phyloP scores from a whole-genome alignment of 192 early-diverging fungal species.

The Backusella sp. region DNA sequence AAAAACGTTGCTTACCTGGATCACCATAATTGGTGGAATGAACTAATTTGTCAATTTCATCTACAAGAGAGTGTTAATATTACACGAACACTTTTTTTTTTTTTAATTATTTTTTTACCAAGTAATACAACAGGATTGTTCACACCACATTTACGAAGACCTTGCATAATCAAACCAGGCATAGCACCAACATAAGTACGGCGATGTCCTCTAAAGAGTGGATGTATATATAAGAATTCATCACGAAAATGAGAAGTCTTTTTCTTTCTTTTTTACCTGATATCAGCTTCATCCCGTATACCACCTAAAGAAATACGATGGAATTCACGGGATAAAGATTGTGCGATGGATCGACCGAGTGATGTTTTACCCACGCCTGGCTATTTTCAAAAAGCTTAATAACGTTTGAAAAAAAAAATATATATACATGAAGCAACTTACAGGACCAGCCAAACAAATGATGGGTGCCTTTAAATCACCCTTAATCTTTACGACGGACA shows the following conservation, averaged over 20 bases:
- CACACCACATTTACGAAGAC: constrained; percentile 61
- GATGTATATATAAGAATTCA: not conserved
- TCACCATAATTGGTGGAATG: constrained; percentile 67
- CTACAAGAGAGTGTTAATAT: constrained; percentile 22
- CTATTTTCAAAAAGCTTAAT: constrained; percentile 1
- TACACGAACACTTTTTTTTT: not conserved
- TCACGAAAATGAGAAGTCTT: too few relatives aligned
- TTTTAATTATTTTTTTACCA: constrained; percentile 39
- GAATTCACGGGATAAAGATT: constrained; percentile 74
- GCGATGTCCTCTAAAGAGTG: constrained; percentile 64
- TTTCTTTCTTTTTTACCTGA: constrained; percentile 30
- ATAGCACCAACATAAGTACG: constrained; percentile 86
- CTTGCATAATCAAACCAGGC: constrained; percentile 80
- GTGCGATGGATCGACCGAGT: constrained; percentile 78
- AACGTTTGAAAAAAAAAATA: not conserved
- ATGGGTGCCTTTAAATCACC: constrained; percentile 75
- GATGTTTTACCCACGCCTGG: constrained; percentile 79
- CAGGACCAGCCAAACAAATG: constrained; percentile 68
- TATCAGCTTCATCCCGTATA: constrained; percentile 86
- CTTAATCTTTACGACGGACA: constrained; percentile 79
- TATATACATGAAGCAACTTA: constrained; percentile 28
- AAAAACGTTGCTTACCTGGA: constrained; percentile 32
- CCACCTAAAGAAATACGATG: constrained; percentile 83
- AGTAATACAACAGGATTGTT: constrained; percentile 81
- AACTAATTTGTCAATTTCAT: constrained; percentile 85